These are phyloP conservation scores for Mycosphaerella arachidis DNA, from an alignment of 2,329 filamentous ascomycete genomes.

Conservation along the genomic window DNA sequence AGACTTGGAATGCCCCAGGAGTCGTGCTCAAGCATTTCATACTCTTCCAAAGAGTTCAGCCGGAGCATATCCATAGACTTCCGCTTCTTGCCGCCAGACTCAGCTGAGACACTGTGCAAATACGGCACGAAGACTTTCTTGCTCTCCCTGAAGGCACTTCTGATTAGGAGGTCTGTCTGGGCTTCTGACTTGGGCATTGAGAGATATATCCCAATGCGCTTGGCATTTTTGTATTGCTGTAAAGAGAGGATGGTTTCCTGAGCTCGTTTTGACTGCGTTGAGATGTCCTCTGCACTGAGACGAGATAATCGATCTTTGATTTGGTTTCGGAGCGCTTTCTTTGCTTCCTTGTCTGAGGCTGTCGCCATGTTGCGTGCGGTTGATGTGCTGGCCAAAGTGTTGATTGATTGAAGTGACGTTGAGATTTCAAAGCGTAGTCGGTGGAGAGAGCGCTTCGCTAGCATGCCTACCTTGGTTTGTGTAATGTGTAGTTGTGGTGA, in stretches of 20 bases:
- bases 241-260: conserved; percentile 62
- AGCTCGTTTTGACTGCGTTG: conserved; percentile 66
- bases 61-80: conserved; percentile 94
- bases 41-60: conserved; percentile 68
- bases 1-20: conserved; percentile 95
- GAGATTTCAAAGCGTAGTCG: neutral
- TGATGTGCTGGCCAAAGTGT: neutral
- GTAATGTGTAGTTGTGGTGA: neutral
- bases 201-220: conserved; percentile 77
- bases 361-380: conserved; percentile 15
- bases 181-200: conserved; percentile 89
- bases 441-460: neutral
- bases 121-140: conserved; percentile 93
- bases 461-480: neutral
- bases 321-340: conserved; percentile 67
- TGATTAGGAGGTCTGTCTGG: conserved; percentile 76
- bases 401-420: neutral
- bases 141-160: conserved; percentile 68
- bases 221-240: conserved; percentile 70
- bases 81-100: conserved; percentile 37
- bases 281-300: conserved; percentile 59
- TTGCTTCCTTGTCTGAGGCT: conserved; percentile 45
- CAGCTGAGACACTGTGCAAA: conserved; percentile 42
- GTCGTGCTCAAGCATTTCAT: conserved; percentile 69
- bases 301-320: conserved; percentile 64